Base-by-base conservation (phyloP, 352 stramenopile genomes). In the Globisporangium solare region DNA sequence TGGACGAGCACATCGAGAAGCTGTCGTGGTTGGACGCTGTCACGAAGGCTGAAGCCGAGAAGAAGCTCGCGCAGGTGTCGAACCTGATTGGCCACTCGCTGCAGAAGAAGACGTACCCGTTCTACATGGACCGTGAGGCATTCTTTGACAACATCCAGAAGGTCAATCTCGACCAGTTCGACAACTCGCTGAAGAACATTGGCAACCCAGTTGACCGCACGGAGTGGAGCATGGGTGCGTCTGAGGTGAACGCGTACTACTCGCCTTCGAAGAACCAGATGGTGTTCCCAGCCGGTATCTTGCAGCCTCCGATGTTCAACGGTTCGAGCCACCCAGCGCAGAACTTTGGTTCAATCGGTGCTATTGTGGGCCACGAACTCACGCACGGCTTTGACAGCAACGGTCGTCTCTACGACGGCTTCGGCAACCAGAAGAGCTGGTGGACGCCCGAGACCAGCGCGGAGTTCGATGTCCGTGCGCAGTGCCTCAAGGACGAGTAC, bases 321-420 rank as follows among this genome's bases (percentile, higher is more conserved):
- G 68, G 65, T 35, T 66, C 77, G n/a, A 73, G 65, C 6, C 70
- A 92, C 59, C 70, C 86, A 49, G 86, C 88, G n/a, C 82, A 92
- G 21, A 97, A 97, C 56, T 98, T 94, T 64, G 92, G 92, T 8
- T 74, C 82, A 0, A 93, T 98, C 60, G 89, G 90, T 20, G 80
- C 89, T 15, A 79, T 98, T 17, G 89, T 97, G 7, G 94, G 89
- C 0, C 94, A 98, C 63, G 94, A 98, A 69, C 94, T 98, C 64
- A 97, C 87, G 7, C 94, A 98, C 56, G 94, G 90, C 1, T 98
- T 97, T 58, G 94, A 98, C 64, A 88, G 92, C 55, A 84, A 91
- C 58, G 94, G 92, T 41, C 72, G 80, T 7, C 86, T 96, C 45
- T 97, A 83, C 49, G 76, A 92, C 48, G 86, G 64, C 22, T 60